Conservation (phyloP, 2,329 filamentous ascomycete species). For the Aspergillus tubingensis region DNA sequence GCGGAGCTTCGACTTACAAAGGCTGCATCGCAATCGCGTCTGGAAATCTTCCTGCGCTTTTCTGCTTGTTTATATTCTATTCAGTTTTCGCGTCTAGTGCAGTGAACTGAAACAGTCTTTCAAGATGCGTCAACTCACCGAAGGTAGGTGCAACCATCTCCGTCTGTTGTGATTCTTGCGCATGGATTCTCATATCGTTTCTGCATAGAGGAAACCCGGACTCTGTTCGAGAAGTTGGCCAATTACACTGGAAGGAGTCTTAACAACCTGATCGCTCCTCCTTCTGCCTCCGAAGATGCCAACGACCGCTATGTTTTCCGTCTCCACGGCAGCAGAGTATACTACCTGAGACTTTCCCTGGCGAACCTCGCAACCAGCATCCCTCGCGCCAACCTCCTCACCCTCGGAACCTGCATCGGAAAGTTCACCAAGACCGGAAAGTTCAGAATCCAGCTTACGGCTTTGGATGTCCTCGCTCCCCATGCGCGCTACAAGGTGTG, state of each 20-base stretch:
- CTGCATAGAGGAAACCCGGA: conserved; percentile 52
- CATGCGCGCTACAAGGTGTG: conserved; percentile 96
- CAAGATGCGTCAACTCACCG: conserved; percentile 77
- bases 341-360: conserved; percentile 86
- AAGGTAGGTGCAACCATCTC: conserved; percentile 29
- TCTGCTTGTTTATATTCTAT: not conserved
- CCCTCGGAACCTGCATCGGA: conserved; percentile 54
- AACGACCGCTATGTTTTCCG: conserved; percentile 85
- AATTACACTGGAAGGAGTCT: conserved; percentile 88
- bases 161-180: not conserved
- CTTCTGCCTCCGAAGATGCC: conserved; percentile 63
- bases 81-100: not conserved
- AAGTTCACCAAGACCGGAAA: conserved; percentile 7
- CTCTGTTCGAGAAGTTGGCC: conserved; percentile 88
- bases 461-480: conserved; percentile 82
- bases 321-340: conserved; percentile 78
- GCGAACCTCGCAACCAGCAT: conserved; percentile 90
- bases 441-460: conserved; percentile 73
- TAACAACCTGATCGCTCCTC: conserved; percentile 78
- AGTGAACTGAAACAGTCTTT: not conserved
- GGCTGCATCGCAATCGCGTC: not conserved
- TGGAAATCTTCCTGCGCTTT: not conserved
- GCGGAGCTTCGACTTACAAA: conserved; percentile 21
- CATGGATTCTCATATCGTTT: not conserved
- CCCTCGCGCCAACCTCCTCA: conserved; percentile 73